A percentile compares a stretch with the other conserved stretches of the same genome.
These are phyloP conservation scores for Verticillium tricorpus DNA, from an alignment of 2,329 filamentous ascomycete genomes.

Conservation along the genomic window DNA sequence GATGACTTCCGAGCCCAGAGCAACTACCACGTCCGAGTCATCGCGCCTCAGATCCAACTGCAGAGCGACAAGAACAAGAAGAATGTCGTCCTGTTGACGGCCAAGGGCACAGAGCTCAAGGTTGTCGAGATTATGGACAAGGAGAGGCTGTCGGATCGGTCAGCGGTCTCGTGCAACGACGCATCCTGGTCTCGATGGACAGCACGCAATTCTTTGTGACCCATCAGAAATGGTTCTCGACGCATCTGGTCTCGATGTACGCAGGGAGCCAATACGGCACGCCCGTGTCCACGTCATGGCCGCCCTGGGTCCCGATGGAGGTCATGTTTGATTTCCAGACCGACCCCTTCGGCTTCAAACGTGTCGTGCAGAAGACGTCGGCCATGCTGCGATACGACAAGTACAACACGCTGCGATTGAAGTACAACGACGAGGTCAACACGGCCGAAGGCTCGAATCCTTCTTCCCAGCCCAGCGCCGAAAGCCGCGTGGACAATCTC, in stretches of 20 bases:
- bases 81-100: slow-evolving; percentile 92
- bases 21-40: slow-evolving; percentile 89
- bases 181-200: slow-evolving; percentile 93
- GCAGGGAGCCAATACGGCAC: slow-evolving; percentile 91
- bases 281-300: slow-evolving; percentile 81
- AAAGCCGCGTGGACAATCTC: slow-evolving; percentile 88
- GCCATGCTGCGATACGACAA: slow-evolving; percentile 94
- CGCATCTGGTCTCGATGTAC: slow-evolving; percentile 84
- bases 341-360: slow-evolving; percentile 95
- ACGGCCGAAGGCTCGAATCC: slow-evolving; percentile 36
- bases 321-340: slow-evolving; percentile 96
- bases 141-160: slow-evolving; percentile 85
- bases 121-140: slow-evolving; percentile 97
- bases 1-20: slow-evolving; percentile 87
- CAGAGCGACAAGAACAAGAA: slow-evolving; percentile 98
- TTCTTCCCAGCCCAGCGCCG: slow-evolving; percentile 51
- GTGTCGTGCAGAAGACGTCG: slow-evolving; percentile 94
- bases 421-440: slow-evolving; percentile 92
- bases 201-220: slow-evolving; percentile 98
- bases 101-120: slow-evolving; percentile 97
- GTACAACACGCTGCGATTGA: slow-evolving; percentile 93
- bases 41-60: slow-evolving; percentile 95
- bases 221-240: slow-evolving; percentile 83
- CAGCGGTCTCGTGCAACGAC: slow-evolving; percentile 89
- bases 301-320: slow-evolving; percentile 96